A percentile compares a stretch with the other conserved stretches of the same genome.
These are phyloP conservation scores for Pseudopithomyces maydicus DNA, from an alignment of 2,329 filamentous ascomycete species.

Conservation along the genomic window DNA sequence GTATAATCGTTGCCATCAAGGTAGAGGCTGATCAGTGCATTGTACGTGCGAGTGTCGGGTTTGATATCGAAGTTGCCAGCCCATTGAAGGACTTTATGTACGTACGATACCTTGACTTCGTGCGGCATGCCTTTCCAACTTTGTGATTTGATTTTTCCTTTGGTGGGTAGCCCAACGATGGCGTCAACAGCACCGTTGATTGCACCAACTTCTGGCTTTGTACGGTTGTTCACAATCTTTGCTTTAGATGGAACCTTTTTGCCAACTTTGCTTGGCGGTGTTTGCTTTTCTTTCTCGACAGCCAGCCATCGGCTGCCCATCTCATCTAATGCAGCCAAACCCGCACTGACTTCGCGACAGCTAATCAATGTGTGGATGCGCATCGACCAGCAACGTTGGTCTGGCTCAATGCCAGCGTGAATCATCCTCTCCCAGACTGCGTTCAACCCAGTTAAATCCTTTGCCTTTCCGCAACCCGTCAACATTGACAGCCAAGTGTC, in stretches of 20 bases:
- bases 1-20: conserved; percentile 56
- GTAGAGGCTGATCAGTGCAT: conserved; percentile 68
- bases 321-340: conserved; percentile 67
- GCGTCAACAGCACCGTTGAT: conserved; percentile 74
- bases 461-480: conserved; percentile 67
- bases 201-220: conserved; percentile 66
- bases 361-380: conserved; percentile 71
- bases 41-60: conserved; percentile 62
- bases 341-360: conserved; percentile 58
- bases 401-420: conserved; percentile 62
- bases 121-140: conserved; percentile 41
- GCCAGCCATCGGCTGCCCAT: conserved; percentile 67
- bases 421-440: conserved; percentile 71
- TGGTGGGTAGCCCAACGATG: conserved; percentile 51
- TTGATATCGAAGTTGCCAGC: conserved; percentile 51
- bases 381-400: conserved; percentile 71
- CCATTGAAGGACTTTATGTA: conserved; percentile 47
- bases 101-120: conserved; percentile 44
- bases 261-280: conserved; percentile 16
- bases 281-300: conserved; percentile 30
- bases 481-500: conserved; percentile 77
- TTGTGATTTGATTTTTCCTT: background rate
- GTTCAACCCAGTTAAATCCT: conserved; percentile 65
- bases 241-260: conserved; percentile 17
- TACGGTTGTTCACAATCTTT: conserved; percentile 46